Evolutionary conservation across 495 filamentous ascomycete species (phyloP).

Genomic region (Durotheca rogersii): DNA sequence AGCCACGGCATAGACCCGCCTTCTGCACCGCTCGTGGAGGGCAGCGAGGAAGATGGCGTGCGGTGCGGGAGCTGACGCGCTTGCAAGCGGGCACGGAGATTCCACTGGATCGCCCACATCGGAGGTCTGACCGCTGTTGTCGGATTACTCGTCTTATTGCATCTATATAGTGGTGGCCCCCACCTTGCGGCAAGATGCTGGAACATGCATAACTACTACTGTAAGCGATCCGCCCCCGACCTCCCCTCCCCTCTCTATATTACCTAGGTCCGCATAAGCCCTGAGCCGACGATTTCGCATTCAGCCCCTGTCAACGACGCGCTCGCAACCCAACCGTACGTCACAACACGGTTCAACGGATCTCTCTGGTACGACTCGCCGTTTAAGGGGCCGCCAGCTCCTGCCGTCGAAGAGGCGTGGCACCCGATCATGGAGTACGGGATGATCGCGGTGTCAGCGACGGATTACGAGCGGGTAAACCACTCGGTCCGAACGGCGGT

Average conservation of each 20-base stretch:
- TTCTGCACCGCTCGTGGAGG: too few species aligned
- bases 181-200: slow-evolving; percentile 12
- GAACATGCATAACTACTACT: slow-evolving; percentile 13
- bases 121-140: neutral
- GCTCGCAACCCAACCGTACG: too few species aligned
- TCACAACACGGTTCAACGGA: slow-evolving; percentile 19
- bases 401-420: slow-evolving; percentile 11
- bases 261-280: too few species aligned
- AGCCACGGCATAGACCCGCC: too few species aligned
- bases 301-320: too few species aligned
- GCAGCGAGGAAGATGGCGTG: too few species aligned
- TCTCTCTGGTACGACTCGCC: slow-evolving; percentile 21
- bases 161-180: neutral
- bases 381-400: slow-evolving; percentile 20
- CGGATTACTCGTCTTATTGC: slow-evolving; percentile 1
- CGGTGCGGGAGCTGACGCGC: too few species aligned
- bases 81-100: too few species aligned
- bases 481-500: slow-evolving; percentile 1
- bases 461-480: slow-evolving; percentile 7
- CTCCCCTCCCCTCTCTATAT: too few species aligned
- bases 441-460: slow-evolving; percentile 5
- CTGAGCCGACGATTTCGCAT: too few species aligned
- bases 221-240: slow-evolving; percentile 6
- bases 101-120: too few species aligned
- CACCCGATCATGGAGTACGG: slow-evolving; percentile 6